phyloP scores from a whole-genome alignment of 371 early-diverging fungal genomes.

The Mortierella sp. region DNA sequence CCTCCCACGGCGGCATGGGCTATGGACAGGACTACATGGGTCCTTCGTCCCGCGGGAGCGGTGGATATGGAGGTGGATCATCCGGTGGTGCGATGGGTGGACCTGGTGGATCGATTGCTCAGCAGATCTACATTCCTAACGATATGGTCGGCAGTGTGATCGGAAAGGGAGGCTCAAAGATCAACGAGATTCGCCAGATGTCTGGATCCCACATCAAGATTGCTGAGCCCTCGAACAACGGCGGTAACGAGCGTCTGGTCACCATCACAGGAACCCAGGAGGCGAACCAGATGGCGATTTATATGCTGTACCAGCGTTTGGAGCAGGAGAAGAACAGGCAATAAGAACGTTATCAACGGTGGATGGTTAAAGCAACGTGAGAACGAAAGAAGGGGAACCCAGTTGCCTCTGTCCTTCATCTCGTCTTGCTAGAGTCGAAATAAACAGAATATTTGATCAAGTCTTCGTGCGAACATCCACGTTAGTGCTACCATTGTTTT shows the following conservation, averaged over 20 bases:
- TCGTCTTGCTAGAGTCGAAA: no score
- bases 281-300: constrained; percentile 84
- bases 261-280: constrained; percentile 87
- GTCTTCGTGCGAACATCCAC: no score
- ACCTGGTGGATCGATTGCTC: constrained; percentile 66
- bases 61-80: constrained; percentile 23
- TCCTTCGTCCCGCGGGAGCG: constrained; percentile 28
- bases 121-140: constrained; percentile 86
- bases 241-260: constrained; percentile 77
- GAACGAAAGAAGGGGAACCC: no score
- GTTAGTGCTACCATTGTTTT: no score
- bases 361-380: no score
- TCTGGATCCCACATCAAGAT: constrained; percentile 86
- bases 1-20: constrained; percentile 49
- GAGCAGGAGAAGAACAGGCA: constrained; percentile 78
- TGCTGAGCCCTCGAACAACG: constrained; percentile 68
- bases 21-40: constrained; percentile 54
- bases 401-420: no score
- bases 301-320: constrained; percentile 80
- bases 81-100: constrained; percentile 30
- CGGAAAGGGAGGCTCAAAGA: constrained; percentile 88
- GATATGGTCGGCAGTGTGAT: constrained; percentile 91
- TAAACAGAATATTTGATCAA: no score
- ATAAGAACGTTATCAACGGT: no score
- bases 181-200: constrained; percentile 83